Conservation (phyloP, 371 early-diverging fungal genomes). For the Quaeritorhiza haematococci region DNA sequence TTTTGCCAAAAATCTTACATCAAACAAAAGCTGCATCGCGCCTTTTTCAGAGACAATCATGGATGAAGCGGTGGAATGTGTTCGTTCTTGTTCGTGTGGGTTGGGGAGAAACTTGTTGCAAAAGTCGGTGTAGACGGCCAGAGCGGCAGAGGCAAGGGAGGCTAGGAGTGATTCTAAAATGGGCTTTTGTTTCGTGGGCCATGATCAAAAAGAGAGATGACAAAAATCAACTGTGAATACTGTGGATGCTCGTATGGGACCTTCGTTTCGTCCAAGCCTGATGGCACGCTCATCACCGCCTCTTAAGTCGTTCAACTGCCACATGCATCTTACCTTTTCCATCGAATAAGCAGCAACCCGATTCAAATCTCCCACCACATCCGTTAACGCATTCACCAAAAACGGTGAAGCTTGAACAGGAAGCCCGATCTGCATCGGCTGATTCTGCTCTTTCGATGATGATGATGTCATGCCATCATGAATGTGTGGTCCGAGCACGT, state of each 20-base stretch:
- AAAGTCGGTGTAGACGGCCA: constrained; percentile 4
- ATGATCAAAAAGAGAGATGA: background rate
- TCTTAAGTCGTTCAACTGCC: too few relatives aligned
- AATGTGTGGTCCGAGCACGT: too few relatives aligned
- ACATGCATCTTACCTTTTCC: constrained; percentile 18
- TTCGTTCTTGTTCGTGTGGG: too few relatives aligned
- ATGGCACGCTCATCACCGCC: too few relatives aligned
- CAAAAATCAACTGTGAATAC: background rate
- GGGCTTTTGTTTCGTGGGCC: constrained; percentile 10
- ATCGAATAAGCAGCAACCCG: constrained; percentile 8
- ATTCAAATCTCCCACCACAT: constrained; percentile 7
- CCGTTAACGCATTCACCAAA: constrained; percentile 6
- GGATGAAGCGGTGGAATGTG: too few relatives aligned
- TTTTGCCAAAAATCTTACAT: constrained; percentile 13
- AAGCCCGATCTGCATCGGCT: background rate
- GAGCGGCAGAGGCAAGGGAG: constrained; percentile 4
- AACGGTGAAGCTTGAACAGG: constrained; percentile 19
- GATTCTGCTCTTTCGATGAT: constrained; percentile 3
- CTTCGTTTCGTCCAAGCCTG: too few relatives aligned
- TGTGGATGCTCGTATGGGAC: background rate
- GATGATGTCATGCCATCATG: too few relatives aligned
- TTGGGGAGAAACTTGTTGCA: background rate
- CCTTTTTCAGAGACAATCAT: constrained; percentile 9
- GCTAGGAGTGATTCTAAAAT: constrained; percentile 4
- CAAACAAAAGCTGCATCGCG: constrained; percentile 20